These are phyloP conservation scores for Atkinsonella texensis DNA, from an alignment of 2,329 filamentous ascomycete genomes.

Conservation along the genomic window DNA sequence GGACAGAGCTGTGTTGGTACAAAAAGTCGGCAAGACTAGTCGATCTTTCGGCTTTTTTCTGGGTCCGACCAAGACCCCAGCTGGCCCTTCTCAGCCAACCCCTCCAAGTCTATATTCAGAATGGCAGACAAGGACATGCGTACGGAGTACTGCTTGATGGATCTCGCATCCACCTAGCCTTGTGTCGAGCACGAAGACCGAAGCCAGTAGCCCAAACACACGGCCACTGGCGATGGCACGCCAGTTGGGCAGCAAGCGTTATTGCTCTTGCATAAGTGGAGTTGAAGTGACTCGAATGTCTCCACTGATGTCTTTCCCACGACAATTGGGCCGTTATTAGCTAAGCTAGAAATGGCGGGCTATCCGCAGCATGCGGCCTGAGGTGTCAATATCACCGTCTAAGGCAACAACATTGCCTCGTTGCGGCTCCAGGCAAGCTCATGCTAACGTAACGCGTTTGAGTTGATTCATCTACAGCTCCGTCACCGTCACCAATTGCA, in stretches of 20 bases:
- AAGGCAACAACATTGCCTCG: conserved; percentile 19
- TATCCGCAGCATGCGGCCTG: conserved; percentile 16
- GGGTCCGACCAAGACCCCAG: conserved; percentile 13
- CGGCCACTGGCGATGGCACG: neutral
- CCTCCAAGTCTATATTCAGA: neutral
- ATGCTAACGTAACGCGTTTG: conserved; percentile 37
- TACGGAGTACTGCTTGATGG: neutral
- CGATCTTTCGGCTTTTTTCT: conserved; percentile 15
- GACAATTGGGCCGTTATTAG: neutral
- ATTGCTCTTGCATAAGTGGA: conserved; percentile 3
- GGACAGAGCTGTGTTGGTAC: neutral
- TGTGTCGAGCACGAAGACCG: neutral
- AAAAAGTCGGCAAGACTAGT: neutral
- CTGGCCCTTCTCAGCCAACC: neutral
- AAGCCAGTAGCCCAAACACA: neutral
- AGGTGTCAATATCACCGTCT: conserved; percentile 14
- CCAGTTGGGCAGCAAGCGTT: conserved; percentile 4
- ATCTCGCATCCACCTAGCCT: neutral
- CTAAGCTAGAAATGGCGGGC: neutral
- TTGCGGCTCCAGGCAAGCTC: conserved; percentile 33
- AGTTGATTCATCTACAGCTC: conserved; percentile 12
- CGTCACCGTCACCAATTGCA: conserved; percentile 6
- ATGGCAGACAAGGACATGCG: neutral
- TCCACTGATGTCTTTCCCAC: conserved; percentile 1
- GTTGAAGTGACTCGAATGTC: neutral